Percentiles rank a stretch among this genome's conserved stretches.
Evolutionary conservation across 1,139 yeast species (phyloP).

Genomic region (Insectozyma bohioensis): DNA sequence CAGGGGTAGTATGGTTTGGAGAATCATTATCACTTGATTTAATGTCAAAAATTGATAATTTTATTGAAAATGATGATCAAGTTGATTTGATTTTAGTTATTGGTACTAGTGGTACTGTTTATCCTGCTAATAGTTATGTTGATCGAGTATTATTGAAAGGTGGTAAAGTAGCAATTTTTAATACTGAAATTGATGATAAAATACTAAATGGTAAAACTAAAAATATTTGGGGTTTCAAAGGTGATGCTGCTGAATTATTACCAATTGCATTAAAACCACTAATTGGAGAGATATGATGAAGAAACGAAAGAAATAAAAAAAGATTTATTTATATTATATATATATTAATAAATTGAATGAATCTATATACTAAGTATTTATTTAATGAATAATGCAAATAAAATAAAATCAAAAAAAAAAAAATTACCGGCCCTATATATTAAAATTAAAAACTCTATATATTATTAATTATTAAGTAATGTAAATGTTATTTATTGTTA

Average conservation of each 20-base stretch:
- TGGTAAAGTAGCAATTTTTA: constrained; percentile 82
- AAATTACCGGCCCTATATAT: no score
- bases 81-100: constrained; percentile 78
- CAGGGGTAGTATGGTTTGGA: constrained; percentile 94
- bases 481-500: no score
- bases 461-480: no score
- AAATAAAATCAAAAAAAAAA: no score
- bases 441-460: no score
- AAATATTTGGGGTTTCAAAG: constrained; percentile 69
- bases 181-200: constrained; percentile 57
- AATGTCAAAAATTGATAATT: constrained; percentile 68
- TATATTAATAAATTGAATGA: background rate
- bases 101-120: constrained; percentile 82
- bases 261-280: constrained; percentile 66
- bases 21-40: constrained; percentile 69
- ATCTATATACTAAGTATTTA: no score
- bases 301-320: background rate
- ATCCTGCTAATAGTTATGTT: constrained; percentile 91
- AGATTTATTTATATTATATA: no score
- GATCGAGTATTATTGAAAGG: constrained; percentile 72
- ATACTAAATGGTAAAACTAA: constrained; percentile 40
- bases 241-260: constrained; percentile 74
- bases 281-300: constrained; percentile 21
- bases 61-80: constrained; percentile 48
- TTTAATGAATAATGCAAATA: no score